phyloP scores from a whole-genome alignment of 2,329 filamentous ascomycete species.

The Didymella pinodella region DNA sequence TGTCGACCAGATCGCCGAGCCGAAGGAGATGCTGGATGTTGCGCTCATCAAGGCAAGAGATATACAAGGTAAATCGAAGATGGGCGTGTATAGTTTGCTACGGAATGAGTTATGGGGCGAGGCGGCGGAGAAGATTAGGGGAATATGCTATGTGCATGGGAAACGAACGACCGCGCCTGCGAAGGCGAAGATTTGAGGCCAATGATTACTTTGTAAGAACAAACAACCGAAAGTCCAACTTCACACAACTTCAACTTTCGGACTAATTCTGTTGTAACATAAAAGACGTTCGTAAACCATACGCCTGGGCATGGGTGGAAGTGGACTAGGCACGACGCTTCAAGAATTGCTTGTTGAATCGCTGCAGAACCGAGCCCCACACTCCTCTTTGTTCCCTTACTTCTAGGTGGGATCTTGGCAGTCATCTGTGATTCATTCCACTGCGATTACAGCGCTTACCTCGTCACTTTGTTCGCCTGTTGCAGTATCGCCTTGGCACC shows the following conservation, averaged over 20 bases:
- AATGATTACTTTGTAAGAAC: neutral
- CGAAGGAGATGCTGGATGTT: slow-evolving; percentile 56
- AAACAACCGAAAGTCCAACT: neutral
- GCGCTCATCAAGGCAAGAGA: slow-evolving; percentile 58
- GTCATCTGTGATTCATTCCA: too few species aligned
- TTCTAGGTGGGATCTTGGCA: too few species aligned
- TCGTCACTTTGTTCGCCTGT: too few species aligned
- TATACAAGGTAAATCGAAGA: slow-evolving; percentile 54
- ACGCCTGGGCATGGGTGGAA: neutral
- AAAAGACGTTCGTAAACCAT: neutral
- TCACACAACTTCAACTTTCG: neutral
- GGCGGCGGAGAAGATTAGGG: slow-evolving; percentile 59
- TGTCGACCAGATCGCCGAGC: slow-evolving; percentile 61
- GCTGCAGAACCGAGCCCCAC: too few species aligned
- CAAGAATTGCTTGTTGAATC: too few species aligned
- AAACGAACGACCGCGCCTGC: slow-evolving; percentile 53
- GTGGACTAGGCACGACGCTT: neutral
- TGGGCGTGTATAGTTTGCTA: slow-evolving; percentile 62
- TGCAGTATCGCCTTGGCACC: neutral
- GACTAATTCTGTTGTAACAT: neutral
- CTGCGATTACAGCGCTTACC: too few species aligned
- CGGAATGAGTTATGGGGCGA: slow-evolving; percentile 64
- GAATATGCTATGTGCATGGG: slow-evolving; percentile 64
- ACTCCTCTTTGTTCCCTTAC: too few species aligned
- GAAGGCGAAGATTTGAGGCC: slow-evolving; percentile 58